Conservation (phyloP, 176 grass and related monocot species). For the Coix lacrymajobi region DNA sequence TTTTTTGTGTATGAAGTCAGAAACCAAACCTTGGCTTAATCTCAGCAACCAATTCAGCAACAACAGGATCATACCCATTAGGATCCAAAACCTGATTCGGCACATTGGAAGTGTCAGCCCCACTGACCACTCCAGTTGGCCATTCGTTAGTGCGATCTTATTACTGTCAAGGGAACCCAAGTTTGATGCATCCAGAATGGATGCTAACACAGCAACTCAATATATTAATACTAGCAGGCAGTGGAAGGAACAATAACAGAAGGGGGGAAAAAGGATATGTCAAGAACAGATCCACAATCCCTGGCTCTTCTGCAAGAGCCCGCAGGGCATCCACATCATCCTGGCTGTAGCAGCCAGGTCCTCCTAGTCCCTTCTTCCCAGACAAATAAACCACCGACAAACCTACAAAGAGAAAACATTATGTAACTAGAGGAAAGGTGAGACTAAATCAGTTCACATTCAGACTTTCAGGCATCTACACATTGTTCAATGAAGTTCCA, state of each 20-base stretch:
- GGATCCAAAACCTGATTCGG: slow-evolving; percentile 51
- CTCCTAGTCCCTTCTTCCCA: slow-evolving; percentile 40
- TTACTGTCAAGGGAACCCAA: slow-evolving; percentile 47
- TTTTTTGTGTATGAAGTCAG: neutral
- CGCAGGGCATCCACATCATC: slow-evolving; percentile 86
- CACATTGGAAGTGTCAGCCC: slow-evolving; percentile 46
- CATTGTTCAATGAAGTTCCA: neutral
- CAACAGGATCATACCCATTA: slow-evolving; percentile 51
- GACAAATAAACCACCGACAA: slow-evolving; percentile 83
- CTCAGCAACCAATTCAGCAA: slow-evolving; percentile 70
- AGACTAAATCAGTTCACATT: neutral
- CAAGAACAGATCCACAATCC: slow-evolving; percentile 79
- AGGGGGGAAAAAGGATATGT: slow-evolving; percentile 70
- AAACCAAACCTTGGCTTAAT: slow-evolving; percentile 73
- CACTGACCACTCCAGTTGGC: slow-evolving; percentile 68
- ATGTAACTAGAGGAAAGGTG: neutral
- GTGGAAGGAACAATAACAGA: neutral
- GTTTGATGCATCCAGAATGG: neutral
- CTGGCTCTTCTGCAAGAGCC: slow-evolving; percentile 67
- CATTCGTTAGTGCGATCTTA: slow-evolving; percentile 74
- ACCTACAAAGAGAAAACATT: slow-evolving; percentile 27
- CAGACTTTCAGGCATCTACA: neutral
- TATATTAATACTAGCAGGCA: neutral
- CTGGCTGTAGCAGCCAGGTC: slow-evolving; percentile 56
- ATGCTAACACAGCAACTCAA: neutral